Evolutionary conservation across 1,139 yeast genomes (phyloP), one percentile per base, ranked within the genome.

Genomic region (Lodderomyces margitis): DNA sequence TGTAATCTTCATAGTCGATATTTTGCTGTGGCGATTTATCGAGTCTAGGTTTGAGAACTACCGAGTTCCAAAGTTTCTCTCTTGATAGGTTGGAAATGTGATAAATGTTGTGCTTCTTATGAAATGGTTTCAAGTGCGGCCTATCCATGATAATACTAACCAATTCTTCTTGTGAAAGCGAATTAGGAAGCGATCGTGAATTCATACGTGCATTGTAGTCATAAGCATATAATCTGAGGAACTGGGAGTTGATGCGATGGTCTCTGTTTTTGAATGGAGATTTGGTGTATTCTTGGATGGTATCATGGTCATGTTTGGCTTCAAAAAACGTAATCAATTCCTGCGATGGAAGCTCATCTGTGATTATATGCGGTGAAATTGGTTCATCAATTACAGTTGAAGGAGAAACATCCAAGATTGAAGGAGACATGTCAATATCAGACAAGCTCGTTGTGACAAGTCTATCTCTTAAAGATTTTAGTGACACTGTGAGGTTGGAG

Each of bases 61-160:
- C 74, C 35, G 61, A 61, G 42, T 66, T 62, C 81, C 81, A 77
- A 34, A 77, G 57, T 50, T 76, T 77, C 37, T 70, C 75, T 52
- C 64, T 61, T 4, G 75, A 59, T 54, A 59, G 40, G 19, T 62
- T 54, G 4, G 78, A 72, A 15, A 75, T 54, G 21, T 61, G 60
- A 41, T 54, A 56, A 28, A 65, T 51, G 45, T 65, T 59, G 42
- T 61, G 46, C 16, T 50, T 38, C 21, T 50, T 44, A 49, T 68
- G 73, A 49, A 66, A 66, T 11, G 49, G 47, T 31, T 45, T 50
- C 27, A 62, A 54, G 12, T 51, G 50, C 38, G 66, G 65, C 32
- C 48, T 49, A 5, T 40, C n/a, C 24, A 39, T 31, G 6, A 46
- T 30, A 5, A 46, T 38, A 12, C 23, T 25, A 5, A 41, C 20